These are phyloP conservation scores for Thoreauomyces humboldtii DNA, from an alignment of 192 early-diverging fungal species.

Conservation along the genomic window DNA sequence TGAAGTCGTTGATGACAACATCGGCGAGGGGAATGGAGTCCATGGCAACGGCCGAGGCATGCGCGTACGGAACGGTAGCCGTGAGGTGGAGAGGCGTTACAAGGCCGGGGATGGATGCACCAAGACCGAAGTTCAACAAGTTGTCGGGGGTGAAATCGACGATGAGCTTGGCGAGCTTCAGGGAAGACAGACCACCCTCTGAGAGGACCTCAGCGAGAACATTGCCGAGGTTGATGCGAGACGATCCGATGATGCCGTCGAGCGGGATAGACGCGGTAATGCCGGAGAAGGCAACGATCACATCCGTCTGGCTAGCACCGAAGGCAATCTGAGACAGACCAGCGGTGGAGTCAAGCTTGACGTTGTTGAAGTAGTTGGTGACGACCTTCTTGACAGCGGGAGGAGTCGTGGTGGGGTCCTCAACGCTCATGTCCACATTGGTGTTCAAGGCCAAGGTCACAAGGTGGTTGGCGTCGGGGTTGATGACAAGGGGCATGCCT, in stretches of 20 bases:
- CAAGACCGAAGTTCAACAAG: constrained; percentile 11
- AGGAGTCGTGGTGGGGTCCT: constrained; percentile 16
- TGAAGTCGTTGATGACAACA: not conserved
- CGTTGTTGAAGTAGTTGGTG: constrained; percentile 16
- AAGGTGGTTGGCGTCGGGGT: not conserved
- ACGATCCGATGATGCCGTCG: constrained; percentile 1
- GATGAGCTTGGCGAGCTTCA: not conserved
- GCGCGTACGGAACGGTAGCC: constrained; percentile 13
- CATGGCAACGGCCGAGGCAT: not conserved
- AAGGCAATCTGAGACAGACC: constrained; percentile 6
- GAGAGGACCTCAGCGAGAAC: constrained; percentile 10
- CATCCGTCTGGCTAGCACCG: constrained; percentile 12
- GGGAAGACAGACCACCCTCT: not conserved
- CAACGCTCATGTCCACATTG: constrained; percentile 15
- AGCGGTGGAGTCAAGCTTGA: constrained; percentile 12
- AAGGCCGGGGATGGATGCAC: constrained; percentile 16
- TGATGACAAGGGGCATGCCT: constrained; percentile 18
- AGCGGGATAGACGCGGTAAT: constrained; percentile 17
- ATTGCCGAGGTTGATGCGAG: constrained; percentile 9
- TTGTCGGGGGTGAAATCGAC: not conserved
- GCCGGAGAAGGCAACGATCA: constrained; percentile 23
- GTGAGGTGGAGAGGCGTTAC: constrained; percentile 1
- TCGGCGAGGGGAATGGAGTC: constrained; percentile 12
- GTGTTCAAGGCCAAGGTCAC: constrained; percentile 4
- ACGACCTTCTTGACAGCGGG: constrained; percentile 17